These are phyloP conservation scores for Yueomyces sinensis DNA, from an alignment of 805 yeast species.

Conservation along the genomic window DNA sequence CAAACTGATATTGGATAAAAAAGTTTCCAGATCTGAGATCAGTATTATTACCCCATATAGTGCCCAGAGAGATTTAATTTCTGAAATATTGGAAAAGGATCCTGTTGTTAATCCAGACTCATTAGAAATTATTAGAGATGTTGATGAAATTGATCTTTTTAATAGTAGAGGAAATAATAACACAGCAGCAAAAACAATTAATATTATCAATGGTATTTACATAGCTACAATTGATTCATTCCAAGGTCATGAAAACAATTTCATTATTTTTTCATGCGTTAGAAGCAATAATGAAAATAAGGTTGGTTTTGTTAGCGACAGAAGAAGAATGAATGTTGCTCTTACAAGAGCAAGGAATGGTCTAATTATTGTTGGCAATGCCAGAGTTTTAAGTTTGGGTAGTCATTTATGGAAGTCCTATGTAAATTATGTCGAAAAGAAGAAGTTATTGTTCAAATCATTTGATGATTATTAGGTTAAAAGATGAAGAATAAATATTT, in stretches of 20 bases:
- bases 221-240: slow-evolving; percentile 72
- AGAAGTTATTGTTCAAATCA: slow-evolving; percentile 20
- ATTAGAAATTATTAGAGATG: slow-evolving; percentile 34
- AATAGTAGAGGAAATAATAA: slow-evolving; percentile 16
- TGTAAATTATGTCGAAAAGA: slow-evolving; percentile 27
- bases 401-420: slow-evolving; percentile 39
- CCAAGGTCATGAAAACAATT: slow-evolving; percentile 94
- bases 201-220: slow-evolving; percentile 31
- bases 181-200: slow-evolving; percentile 13
- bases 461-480: slow-evolving; percentile 13
- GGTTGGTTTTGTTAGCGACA: slow-evolving; percentile 51
- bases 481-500: too few species aligned
- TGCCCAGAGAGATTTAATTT: slow-evolving; percentile 55
- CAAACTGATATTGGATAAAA: slow-evolving; percentile 40
- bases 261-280: slow-evolving; percentile 66
- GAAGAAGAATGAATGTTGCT: slow-evolving; percentile 56
- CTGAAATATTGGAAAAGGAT: slow-evolving; percentile 36
- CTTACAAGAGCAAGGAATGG: slow-evolving; percentile 58
- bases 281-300: slow-evolving; percentile 42
- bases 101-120: slow-evolving; percentile 41
- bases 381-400: slow-evolving; percentile 33
- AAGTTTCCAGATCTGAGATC: slow-evolving; percentile 35
- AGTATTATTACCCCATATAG: slow-evolving; percentile 68
- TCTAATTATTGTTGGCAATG: slow-evolving; percentile 49
- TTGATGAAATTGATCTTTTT: slow-evolving; percentile 49